A percentile compares a stretch with the other conserved stretches of the same genome.
Conservation (phyloP, 2,329 filamentous ascomycete genomes). For the Cercospora sp. region DNA sequence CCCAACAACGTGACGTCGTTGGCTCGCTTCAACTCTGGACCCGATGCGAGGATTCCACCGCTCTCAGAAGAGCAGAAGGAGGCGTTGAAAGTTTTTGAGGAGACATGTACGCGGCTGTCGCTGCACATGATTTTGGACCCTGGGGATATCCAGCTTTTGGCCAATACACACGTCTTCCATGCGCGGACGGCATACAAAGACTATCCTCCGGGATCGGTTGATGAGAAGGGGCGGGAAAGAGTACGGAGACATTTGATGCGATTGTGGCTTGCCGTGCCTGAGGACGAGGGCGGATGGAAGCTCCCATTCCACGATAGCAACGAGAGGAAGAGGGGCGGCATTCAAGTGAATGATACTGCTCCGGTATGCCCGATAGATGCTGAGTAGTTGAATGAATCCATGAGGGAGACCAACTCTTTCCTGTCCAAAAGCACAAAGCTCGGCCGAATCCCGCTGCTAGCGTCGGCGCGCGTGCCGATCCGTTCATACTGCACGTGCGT, state of each 20-base stretch:
- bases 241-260: conserved; percentile 77
- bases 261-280: conserved; percentile 79
- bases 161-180: conserved; percentile 77
- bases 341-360: conserved; percentile 78
- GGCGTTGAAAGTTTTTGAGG: conserved; percentile 69
- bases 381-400: conserved; percentile 54
- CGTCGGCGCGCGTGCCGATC: neutral
- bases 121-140: conserved; percentile 85
- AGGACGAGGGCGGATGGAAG: conserved; percentile 79
- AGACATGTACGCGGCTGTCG: conserved; percentile 69
- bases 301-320: conserved; percentile 77
- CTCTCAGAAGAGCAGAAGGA: conserved; percentile 67
- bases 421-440: neutral
- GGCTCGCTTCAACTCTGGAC: conserved; percentile 65
- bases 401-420: too few relatives aligned
- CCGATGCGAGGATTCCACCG: conserved; percentile 60
- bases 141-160: conserved; percentile 83
- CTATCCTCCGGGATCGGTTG: conserved; percentile 51
- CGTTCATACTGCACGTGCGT: neutral
- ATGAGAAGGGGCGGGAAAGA: conserved; percentile 46
- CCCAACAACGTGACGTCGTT: conserved; percentile 83
- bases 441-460: neutral
- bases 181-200: conserved; percentile 79
- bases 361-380: conserved; percentile 74
- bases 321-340: conserved; percentile 84